These are phyloP conservation scores for Ananas comosus DNA, from an alignment of 176 grass and related monocot genomes.

Conservation along the genomic window DNA sequence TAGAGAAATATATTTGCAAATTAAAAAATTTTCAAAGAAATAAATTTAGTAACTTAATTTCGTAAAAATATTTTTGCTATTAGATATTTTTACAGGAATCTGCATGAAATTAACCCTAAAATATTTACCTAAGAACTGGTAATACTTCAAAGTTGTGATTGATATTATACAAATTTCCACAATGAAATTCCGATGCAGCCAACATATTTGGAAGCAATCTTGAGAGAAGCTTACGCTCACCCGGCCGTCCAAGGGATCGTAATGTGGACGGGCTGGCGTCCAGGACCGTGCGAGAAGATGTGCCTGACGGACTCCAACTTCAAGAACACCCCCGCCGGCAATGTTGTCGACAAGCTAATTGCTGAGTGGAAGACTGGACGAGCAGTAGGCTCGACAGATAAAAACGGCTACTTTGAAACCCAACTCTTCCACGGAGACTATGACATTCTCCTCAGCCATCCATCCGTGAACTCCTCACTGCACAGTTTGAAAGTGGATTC, in stretches of 20 bases:
- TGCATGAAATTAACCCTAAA: too few relatives aligned
- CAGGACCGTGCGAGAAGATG: slow-evolving; percentile 54
- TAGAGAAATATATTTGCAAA: too few relatives aligned
- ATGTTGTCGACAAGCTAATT: slow-evolving; percentile 70
- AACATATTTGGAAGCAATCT: slow-evolving; percentile 43
- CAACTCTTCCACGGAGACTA: slow-evolving; percentile 70
- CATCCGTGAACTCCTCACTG: slow-evolving; percentile 36
- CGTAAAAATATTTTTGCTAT: too few relatives aligned
- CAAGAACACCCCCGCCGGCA: slow-evolving; percentile 50
- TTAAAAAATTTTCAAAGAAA: too few relatives aligned
- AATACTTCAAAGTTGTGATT: too few relatives aligned
- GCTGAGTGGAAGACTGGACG: slow-evolving; percentile 36
- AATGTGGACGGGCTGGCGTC: slow-evolving; percentile 61
- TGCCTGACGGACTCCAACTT: slow-evolving; percentile 75
- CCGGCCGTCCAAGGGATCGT: slow-evolving; percentile 74
- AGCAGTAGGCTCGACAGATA: slow-evolving; percentile 31
- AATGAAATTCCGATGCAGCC: slow-evolving; percentile 22
- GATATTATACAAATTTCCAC: neutral
- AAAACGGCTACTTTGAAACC: slow-evolving; percentile 40
- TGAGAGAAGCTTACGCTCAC: slow-evolving; percentile 78
- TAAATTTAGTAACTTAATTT: too few relatives aligned
- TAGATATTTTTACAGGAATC: too few relatives aligned
- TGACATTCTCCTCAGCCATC: slow-evolving; percentile 45
- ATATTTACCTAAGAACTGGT: too few relatives aligned
- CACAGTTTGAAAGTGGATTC: slow-evolving; percentile 47